phyloP scores from a whole-genome alignment of 2,329 filamentous ascomycete species.

The Harringtonia aguacate region DNA sequence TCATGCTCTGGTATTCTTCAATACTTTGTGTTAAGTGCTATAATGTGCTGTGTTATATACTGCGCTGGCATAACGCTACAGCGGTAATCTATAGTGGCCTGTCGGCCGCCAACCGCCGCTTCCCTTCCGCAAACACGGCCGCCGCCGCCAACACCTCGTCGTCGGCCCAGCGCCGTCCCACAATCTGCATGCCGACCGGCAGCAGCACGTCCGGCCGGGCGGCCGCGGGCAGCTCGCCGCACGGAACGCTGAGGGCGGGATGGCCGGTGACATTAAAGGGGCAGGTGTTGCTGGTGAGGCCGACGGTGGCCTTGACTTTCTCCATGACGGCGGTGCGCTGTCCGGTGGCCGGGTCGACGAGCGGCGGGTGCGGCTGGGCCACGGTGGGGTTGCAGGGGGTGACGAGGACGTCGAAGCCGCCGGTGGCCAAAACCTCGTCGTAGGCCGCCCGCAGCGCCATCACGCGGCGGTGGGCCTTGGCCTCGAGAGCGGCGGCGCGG shows the following conservation, averaged over 20 bases:
- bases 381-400: slow-evolving; percentile 35
- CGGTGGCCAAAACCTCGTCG: slow-evolving; percentile 29
- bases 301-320: slow-evolving; percentile 30
- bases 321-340: slow-evolving; percentile 25
- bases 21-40: too few species aligned
- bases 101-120: too few species aligned
- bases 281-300: slow-evolving; percentile 31
- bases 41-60: too few species aligned
- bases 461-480: slow-evolving; percentile 34
- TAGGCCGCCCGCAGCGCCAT: slow-evolving; percentile 36
- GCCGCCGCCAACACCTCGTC: slow-evolving; percentile 17
- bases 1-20: too few species aligned
- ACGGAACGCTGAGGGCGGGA: slow-evolving; percentile 35
- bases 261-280: slow-evolving; percentile 41
- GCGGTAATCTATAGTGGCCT: too few species aligned
- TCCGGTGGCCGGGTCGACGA: too few species aligned
- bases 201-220: slow-evolving; percentile 14
- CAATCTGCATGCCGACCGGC: slow-evolving; percentile 21
- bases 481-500: too few species aligned
- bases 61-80: too few species aligned
- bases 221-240: slow-evolving; percentile 18
- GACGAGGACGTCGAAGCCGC: slow-evolving; percentile 33
- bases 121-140: too few species aligned
- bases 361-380: slow-evolving; percentile 27
- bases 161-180: slow-evolving; percentile 19